Percentiles rank a stretch among this genome's conserved stretches.
Evolutionary conservation across 2,329 filamentous ascomycete genomes (phyloP).

Genomic region (Chrysosporium keratinophilum): DNA sequence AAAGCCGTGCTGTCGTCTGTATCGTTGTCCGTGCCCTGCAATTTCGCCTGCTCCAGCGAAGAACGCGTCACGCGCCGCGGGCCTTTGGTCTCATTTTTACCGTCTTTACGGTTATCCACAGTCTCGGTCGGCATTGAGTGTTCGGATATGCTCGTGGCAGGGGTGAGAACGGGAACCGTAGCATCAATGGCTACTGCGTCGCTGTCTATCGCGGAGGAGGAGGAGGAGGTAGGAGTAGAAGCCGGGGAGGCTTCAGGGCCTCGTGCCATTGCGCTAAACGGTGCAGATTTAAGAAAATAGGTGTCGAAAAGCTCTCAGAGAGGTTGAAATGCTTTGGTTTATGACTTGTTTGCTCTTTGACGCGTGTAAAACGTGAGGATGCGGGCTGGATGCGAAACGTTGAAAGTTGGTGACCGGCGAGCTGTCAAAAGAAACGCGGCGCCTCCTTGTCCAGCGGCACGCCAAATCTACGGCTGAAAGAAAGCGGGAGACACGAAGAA

Average conservation of each 20-base stretch:
- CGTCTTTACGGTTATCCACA: conserved; percentile 20
- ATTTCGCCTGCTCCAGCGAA: conserved; percentile 23
- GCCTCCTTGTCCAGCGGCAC: background rate
- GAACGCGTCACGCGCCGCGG: conserved; percentile 35
- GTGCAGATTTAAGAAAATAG: background rate
- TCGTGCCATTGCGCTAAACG: conserved; percentile 9
- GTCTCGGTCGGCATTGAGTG: conserved; percentile 33
- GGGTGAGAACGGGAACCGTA: conserved; percentile 34
- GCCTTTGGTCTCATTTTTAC: conserved; percentile 20
- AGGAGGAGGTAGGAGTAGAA: conserved; percentile 4
- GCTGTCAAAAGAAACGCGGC: background rate
- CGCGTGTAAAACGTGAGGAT: background rate
- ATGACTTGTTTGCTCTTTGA: background rate
- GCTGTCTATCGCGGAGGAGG: conserved; percentile 4
- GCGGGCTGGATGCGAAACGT: background rate
- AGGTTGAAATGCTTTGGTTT: too few relatives aligned
- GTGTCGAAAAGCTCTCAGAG: background rate
- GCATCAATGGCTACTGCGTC: conserved; percentile 16
- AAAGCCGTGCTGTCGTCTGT: background rate
- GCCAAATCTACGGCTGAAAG: background rate
- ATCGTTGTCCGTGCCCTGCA: background rate
- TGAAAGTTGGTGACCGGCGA: background rate
- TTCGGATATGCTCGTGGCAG: conserved; percentile 35
- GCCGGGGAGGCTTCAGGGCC: background rate
- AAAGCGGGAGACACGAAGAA: background rate